Percentiles rank a stretch among this genome's conserved stretches.
Evolutionary conservation across 768 basidiomycete genomes (phyloP).

Genomic region (Russula lepida): DNA sequence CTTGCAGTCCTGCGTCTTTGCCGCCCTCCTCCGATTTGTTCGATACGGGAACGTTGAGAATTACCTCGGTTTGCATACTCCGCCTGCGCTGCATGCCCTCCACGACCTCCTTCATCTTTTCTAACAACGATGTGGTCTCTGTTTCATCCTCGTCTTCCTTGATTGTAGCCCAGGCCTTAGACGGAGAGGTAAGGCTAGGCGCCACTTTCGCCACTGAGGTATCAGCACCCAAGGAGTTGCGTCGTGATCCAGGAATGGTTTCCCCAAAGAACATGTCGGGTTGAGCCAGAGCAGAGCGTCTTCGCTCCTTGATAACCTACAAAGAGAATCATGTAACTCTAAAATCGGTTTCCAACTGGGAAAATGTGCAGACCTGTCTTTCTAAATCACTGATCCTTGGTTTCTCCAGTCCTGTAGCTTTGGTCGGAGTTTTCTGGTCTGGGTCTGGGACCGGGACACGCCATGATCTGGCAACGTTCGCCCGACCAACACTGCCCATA

Average conservation of each 20-base stretch:
- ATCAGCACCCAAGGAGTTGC: conserved; percentile 25
- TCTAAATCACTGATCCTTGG: conserved; percentile 4
- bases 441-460: conserved; percentile 41
- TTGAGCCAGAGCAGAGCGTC: conserved; percentile 47
- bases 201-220: background rate
- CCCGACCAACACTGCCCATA: conserved; percentile 29
- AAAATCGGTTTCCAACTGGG: too few species aligned
- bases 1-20: conserved; percentile 33
- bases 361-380: conserved; percentile 4
- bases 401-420: background rate
- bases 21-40: conserved; percentile 29
- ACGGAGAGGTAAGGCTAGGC: background rate
- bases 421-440: background rate
- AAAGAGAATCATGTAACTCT: background rate
- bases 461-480: conserved; percentile 46
- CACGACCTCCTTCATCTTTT: conserved; percentile 32
- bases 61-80: conserved; percentile 25
- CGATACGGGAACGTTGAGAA: conserved; percentile 28
- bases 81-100: conserved; percentile 31
- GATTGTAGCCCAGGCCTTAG: conserved; percentile 15
- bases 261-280: conserved; percentile 43
- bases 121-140: conserved; percentile 30
- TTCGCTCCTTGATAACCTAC: conserved; percentile 54
- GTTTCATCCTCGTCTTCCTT: conserved; percentile 27
- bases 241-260: conserved; percentile 44